A percentile compares a stretch with the other conserved stretches of the same genome.
Conservation (phyloP, 2,329 filamentous ascomycete genomes). For the Ramularia endophylla region DNA sequence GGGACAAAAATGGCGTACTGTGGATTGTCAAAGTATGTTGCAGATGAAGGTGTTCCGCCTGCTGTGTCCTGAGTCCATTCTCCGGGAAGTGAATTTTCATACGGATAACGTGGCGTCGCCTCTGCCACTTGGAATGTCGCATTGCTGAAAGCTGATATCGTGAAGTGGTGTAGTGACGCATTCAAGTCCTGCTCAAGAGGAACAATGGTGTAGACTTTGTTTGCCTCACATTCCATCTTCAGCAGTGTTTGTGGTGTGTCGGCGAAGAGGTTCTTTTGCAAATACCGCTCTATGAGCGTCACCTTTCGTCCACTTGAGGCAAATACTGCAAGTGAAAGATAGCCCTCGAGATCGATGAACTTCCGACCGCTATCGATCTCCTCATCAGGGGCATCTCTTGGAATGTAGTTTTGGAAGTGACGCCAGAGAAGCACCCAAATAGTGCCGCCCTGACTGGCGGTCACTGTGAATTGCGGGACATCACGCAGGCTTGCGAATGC, state of each 20-base stretch:
- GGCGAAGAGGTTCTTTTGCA: constrained; percentile 77
- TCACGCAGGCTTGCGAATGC: constrained; percentile 68
- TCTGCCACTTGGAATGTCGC: constrained; percentile 54
- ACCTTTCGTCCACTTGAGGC: constrained; percentile 64
- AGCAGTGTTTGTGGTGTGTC: constrained; percentile 90
- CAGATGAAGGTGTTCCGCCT: constrained; percentile 73
- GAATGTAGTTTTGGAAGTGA: constrained; percentile 56
- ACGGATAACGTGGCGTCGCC: constrained; percentile 55
- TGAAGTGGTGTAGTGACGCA: constrained; percentile 71
- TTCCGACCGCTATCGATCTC: constrained; percentile 41
- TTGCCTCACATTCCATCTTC: constrained; percentile 57
- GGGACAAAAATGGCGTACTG: constrained; percentile 67
- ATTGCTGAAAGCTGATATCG: constrained; percentile 74
- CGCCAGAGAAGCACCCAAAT: constrained; percentile 83
- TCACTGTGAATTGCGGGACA: constrained; percentile 56
- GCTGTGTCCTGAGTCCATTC: constrained; percentile 74
- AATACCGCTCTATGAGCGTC: constrained; percentile 63
- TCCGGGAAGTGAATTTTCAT: constrained; percentile 54
- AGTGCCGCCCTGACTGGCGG: constrained; percentile 49
- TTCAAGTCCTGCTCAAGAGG: constrained; percentile 75
- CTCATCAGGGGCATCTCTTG: constrained; percentile 19
- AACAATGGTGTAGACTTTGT: constrained; percentile 56
- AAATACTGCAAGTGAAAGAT: constrained; percentile 83
- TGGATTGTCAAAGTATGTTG: constrained; percentile 77
- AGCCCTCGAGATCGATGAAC: constrained; percentile 51